Percentiles rank a stretch among this genome's conserved stretches.
Conservation (phyloP, 2,329 filamentous ascomycete species). For the Kalmusia sp. region DNA sequence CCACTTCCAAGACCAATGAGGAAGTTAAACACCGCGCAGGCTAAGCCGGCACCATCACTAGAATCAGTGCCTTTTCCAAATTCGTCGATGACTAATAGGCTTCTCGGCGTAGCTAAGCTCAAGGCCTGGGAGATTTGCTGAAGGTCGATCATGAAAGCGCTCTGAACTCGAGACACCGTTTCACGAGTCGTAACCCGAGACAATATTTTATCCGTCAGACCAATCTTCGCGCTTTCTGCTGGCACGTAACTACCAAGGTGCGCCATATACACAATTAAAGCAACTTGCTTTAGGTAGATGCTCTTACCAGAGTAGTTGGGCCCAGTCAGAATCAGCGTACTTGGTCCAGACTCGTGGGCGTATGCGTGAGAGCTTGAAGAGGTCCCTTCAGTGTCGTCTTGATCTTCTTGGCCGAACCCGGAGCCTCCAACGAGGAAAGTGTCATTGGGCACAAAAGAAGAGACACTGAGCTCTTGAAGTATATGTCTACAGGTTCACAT, state of each 20-base stretch:
- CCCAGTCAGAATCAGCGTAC: slow-evolving; percentile 82
- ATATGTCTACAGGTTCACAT: slow-evolving; percentile 64
- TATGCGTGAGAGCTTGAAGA: slow-evolving; percentile 10
- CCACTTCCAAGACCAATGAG: slow-evolving; percentile 57
- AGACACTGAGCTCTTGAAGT: slow-evolving; percentile 82
- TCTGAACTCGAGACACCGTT: slow-evolving; percentile 68
- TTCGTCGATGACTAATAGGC: slow-evolving; percentile 89
- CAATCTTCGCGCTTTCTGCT: slow-evolving; percentile 76
- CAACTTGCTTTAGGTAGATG: slow-evolving; percentile 91
- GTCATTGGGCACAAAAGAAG: slow-evolving; percentile 83
- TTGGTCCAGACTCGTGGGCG: slow-evolving; percentile 55
- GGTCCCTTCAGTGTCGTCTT: slow-evolving; percentile 8
- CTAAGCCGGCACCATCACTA: slow-evolving; percentile 69
- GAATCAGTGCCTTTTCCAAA: slow-evolving; percentile 77
- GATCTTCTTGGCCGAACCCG: slow-evolving; percentile 19
- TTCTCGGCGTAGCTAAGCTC: slow-evolving; percentile 75
- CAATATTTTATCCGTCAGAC: slow-evolving; percentile 90
- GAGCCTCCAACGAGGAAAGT: slow-evolving; percentile 71
- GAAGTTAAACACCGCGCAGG: slow-evolving; percentile 67
- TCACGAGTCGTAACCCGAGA: slow-evolving; percentile 82
- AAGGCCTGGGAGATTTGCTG: slow-evolving; percentile 84
- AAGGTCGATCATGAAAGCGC: slow-evolving; percentile 80
- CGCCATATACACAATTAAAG: slow-evolving; percentile 88
- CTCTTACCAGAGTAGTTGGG: slow-evolving; percentile 98
- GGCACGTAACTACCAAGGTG: slow-evolving; percentile 92